Percentiles rank a stretch among this genome's conserved stretches.
phyloP scores from a whole-genome alignment of 1,139 yeast species.

The Pichia sp. region DNA sequence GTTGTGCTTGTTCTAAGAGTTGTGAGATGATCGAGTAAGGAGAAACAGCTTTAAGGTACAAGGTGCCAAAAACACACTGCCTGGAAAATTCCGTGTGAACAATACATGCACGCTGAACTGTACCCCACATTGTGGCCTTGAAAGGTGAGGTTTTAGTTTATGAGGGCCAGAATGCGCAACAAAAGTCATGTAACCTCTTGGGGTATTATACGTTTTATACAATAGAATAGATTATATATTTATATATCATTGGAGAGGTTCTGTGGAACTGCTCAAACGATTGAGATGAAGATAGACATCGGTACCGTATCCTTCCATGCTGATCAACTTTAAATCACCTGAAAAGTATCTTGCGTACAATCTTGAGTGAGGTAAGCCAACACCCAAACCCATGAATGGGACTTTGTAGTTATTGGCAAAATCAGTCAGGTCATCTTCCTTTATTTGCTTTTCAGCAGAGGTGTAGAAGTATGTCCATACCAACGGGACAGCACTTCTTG shows the following conservation, averaged over 20 bases:
- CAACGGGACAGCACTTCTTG: slow-evolving; percentile 74
- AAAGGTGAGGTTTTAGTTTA: no score
- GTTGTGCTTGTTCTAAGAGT: no score
- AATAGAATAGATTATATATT: not conserved
- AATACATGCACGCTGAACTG: no score
- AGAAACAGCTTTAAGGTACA: no score
- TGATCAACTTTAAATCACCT: slow-evolving; percentile 78
- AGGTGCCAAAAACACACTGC: no score
- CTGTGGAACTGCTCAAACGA: slow-evolving; percentile 41
- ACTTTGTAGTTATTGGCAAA: slow-evolving; percentile 53
- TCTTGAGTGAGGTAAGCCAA: slow-evolving; percentile 82
- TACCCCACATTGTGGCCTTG: no score
- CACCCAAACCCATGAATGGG: slow-evolving; percentile 94
- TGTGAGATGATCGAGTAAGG: no score
- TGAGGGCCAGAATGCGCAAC: not conserved
- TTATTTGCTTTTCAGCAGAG: slow-evolving; percentile 73
- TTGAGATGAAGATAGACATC: slow-evolving; percentile 85
- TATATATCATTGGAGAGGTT: slow-evolving; percentile 30
- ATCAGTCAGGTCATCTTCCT: slow-evolving; percentile 57
- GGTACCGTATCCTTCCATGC: slow-evolving; percentile 94
- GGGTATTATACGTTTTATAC: no score
- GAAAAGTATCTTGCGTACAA: slow-evolving; percentile 87
- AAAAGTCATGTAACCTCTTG: not conserved
- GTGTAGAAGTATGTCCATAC: slow-evolving; percentile 92
- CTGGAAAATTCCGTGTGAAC: no score